Percentiles rank a stretch among this genome's conserved stretches.
These are phyloP conservation scores for Yamadazyma sp. DNA, from an alignment of 805 yeast genomes.

Conservation along the genomic window DNA sequence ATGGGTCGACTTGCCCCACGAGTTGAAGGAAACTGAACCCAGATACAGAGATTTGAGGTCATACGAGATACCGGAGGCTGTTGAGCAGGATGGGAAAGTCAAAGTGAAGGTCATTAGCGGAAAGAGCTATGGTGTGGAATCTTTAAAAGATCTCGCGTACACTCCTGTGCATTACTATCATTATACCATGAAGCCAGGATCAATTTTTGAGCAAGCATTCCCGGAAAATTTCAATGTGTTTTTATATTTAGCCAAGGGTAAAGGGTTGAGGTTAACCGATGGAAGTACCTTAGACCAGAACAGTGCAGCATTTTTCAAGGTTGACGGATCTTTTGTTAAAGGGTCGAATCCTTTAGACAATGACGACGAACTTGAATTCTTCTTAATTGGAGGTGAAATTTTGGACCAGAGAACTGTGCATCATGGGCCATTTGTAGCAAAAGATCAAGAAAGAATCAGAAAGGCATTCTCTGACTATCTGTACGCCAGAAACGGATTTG, in stretches of 20 bases:
- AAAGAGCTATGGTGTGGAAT: conserved; percentile 69
- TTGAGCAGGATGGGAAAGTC: conserved; percentile 61
- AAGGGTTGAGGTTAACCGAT: conserved; percentile 46
- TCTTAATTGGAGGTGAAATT: conserved; percentile 73
- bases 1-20: conserved; percentile 81
- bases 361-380: conserved; percentile 57
- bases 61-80: conserved; percentile 68
- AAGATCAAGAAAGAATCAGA: conserved; percentile 61
- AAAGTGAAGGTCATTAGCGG: conserved; percentile 77
- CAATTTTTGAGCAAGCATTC: conserved; percentile 57
- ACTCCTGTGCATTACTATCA: conserved; percentile 79
- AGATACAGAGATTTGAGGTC: conserved; percentile 74
- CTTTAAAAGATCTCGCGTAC: conserved; percentile 72
- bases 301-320: conserved; percentile 61
- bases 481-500: conserved; percentile 66
- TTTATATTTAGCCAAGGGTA: conserved; percentile 65
- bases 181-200: conserved; percentile 63
- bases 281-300: conserved; percentile 42
- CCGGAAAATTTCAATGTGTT: conserved; percentile 66
- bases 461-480: conserved; percentile 75
- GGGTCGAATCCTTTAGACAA: conserved; percentile 47
- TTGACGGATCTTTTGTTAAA: conserved; percentile 61
- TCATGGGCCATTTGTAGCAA: conserved; percentile 90
- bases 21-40: conserved; percentile 63
- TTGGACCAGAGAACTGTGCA: conserved; percentile 77